These are phyloP conservation scores for Hypoxylon sp. DNA, from an alignment of 2,329 filamentous ascomycete genomes.

Conservation along the genomic window DNA sequence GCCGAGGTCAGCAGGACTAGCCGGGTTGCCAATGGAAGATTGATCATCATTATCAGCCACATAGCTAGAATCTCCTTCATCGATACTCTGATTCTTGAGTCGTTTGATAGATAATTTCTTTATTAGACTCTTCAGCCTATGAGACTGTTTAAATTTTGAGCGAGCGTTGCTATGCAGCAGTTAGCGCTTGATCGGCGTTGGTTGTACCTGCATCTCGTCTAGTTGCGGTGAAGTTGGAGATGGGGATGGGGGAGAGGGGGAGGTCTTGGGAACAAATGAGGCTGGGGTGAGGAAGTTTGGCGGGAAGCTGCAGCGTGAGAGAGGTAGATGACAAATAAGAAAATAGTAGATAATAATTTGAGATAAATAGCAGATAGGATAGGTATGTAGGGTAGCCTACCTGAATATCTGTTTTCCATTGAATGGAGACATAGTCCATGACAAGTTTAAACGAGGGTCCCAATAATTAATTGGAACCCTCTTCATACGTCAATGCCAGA, in stretches of 20 bases:
- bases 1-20: conserved; percentile 23
- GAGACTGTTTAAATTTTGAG: conserved; percentile 29
- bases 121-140: conserved; percentile 33
- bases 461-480: conserved; percentile 28
- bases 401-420: conserved; percentile 37
- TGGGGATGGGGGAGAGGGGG: not conserved
- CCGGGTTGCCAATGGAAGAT: conserved; percentile 33
- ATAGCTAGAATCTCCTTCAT: conserved; percentile 18
- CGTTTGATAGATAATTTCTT: conserved; percentile 39
- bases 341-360: not conserved
- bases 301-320: not conserved
- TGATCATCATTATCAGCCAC: conserved; percentile 36
- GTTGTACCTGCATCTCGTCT: not conserved
- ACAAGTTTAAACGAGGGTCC: conserved; percentile 12
- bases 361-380: not conserved
- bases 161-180: conserved; percentile 35
- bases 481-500: not conserved
- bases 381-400: conserved; percentile 21
- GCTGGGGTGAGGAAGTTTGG: not conserved
- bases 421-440: conserved; percentile 37
- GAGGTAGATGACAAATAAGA: not conserved
- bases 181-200: conserved; percentile 15
- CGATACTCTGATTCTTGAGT: conserved; percentile 18
- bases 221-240: conserved; percentile 7
- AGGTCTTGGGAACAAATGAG: conserved; percentile 4